Evolutionary conservation across 495 filamentous ascomycete species (phyloP), one percentile per base, ranked within the genome.

Genomic region (Friedmanniomyces simplex): DNA sequence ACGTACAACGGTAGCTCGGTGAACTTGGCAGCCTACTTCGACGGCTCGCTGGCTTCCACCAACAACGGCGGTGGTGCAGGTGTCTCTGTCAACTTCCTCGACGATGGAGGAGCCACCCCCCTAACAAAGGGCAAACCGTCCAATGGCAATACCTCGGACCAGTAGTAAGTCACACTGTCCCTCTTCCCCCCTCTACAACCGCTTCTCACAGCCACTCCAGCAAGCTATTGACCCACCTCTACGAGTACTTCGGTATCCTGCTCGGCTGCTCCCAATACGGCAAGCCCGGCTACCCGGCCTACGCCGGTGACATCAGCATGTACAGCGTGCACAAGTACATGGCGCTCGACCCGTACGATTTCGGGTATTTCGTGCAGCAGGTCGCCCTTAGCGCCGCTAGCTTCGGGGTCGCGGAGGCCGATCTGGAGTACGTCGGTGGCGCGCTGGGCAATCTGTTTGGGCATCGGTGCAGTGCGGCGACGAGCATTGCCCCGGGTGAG

Each of bases 301-400:
- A 79, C 60, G 49, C 16, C 22, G 77, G 78, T 14, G 58, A 64
- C 22, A 73, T 66, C 62, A 71, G 36, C 61, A 60, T 75, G 73
- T 77, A 74, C 64, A 58, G 76, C 20, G 73, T 75, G 12, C 78
- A 81, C 57, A 74, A 72, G 58, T 82, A 75, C 72, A 82, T 82
- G 79, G 71, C 69, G 25, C 74, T 81, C 52, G 68, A 76, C 61
- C 28, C 65, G 14, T 58, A 65, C 57, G 64, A 82, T 57, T 53
- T 79, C 32, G 71, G 70, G 25, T 80, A 79, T 65, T 81, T 81
- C 71, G 75, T 81, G 64, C 36, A 65, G 24, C 79, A 82, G 62
- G 74, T 81, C 52, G 76, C 67, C 11, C 61, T 77, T 1, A 66
- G 76, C 18, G 76, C 75, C 26, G 65, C 72, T 16, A 78, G 75